Evolutionary conservation across 352 stramenopile species (phyloP).

Genomic region (Blastocystis sp.): DNA sequence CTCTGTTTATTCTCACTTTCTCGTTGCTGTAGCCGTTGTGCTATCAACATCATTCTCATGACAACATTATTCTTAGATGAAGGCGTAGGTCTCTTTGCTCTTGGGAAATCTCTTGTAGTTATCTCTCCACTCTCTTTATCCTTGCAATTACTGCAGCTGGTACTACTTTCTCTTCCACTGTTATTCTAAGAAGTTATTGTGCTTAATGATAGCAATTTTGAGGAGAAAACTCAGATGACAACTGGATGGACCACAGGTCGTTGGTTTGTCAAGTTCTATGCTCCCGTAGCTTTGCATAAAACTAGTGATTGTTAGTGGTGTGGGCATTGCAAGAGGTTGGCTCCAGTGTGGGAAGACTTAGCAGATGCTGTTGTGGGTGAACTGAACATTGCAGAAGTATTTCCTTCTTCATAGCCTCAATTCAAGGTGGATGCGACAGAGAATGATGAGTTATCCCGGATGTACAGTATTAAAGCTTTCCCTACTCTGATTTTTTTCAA

Average conservation of each 20-base stretch:
- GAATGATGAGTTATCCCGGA: background rate
- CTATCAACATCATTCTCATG: background rate
- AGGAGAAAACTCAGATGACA: constrained; percentile 20
- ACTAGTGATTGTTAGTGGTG: constrained; percentile 24
- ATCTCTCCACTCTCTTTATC: background rate
- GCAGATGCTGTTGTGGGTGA: constrained; percentile 4
- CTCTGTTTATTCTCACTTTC: background rate
- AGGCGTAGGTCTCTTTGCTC: background rate
- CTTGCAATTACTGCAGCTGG: background rate
- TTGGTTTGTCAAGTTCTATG: constrained; percentile 62
- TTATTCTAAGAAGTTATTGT: constrained; percentile 34
- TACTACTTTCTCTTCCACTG: background rate
- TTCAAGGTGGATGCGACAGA: constrained; percentile 44
- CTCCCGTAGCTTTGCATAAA: background rate
- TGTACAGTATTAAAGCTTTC: constrained; percentile 56
- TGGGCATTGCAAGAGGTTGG: constrained; percentile 59
- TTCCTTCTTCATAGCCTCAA: no score
- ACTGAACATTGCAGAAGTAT: constrained; percentile 39
- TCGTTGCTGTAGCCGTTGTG: background rate
- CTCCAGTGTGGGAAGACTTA: constrained; percentile 41
- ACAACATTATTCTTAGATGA: background rate
- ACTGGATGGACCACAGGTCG: constrained; percentile 45
- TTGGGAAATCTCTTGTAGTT: background rate
- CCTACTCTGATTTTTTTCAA: constrained; percentile 55
- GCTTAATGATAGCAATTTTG: constrained; percentile 56